phyloP scores from a whole-genome alignment of 345 rosid genomes.

The Combretum micranthum region DNA sequence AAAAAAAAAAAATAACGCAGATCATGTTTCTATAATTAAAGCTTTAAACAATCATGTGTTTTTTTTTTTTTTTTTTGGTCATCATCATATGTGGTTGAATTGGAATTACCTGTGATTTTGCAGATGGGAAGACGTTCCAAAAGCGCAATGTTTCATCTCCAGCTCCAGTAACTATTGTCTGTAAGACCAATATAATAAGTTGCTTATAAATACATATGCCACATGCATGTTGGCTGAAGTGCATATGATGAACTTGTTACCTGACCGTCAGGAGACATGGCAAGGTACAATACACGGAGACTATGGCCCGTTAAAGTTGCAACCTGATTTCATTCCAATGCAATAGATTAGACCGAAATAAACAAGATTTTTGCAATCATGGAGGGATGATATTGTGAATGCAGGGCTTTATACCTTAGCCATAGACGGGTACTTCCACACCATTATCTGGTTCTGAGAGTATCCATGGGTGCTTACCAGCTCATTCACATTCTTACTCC shows the following conservation, averaged over 20 bases:
- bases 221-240: not conserved
- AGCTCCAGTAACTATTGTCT: constrained; percentile 97
- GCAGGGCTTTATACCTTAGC: constrained; percentile 45
- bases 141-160: constrained; percentile 95
- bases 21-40: too few relatives aligned
- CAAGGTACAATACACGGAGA: constrained; percentile 87
- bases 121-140: constrained; percentile 91
- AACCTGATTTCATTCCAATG: constrained; percentile 33
- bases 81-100: not conserved
- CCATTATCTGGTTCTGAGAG: constrained; percentile 96
- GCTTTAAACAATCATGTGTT: too few relatives aligned
- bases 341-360: not conserved
- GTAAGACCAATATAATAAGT: constrained; percentile 8
- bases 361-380: too few relatives aligned
- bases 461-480: constrained; percentile 94
- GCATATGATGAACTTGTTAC: constrained; percentile 16
- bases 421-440: constrained; percentile 96
- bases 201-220: not conserved
- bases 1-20: too few relatives aligned
- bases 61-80: too few relatives aligned
- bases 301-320: constrained; percentile 91
- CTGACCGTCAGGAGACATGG: constrained; percentile 93
- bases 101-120: constrained; percentile 56
- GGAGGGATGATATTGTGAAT: not conserved
- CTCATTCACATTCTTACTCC: constrained; percentile 99